These are phyloP conservation scores for Pharnaceum exiguum DNA, from an alignment of 148 eudicot species.

Conservation along the genomic window DNA sequence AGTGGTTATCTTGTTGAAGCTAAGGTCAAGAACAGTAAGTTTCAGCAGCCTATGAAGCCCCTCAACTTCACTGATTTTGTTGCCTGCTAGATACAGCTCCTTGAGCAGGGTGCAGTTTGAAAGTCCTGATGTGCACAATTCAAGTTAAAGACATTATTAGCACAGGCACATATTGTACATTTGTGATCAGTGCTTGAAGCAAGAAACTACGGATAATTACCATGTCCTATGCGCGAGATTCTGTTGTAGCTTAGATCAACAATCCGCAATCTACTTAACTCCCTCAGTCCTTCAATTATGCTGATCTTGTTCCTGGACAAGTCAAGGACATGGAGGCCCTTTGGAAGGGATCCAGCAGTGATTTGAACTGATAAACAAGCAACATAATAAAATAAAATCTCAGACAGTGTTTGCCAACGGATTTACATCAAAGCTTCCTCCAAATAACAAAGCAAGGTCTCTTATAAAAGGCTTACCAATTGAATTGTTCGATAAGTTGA, in stretches of 20 bases:
- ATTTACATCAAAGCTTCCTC: neutral
- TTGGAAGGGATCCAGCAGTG: conserved; percentile 75
- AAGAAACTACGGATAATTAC: conserved; percentile 25
- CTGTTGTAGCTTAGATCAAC: conserved; percentile 84
- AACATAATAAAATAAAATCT: conserved; percentile 9
- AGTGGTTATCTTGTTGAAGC: conserved; percentile 92
- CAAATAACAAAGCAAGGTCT: neutral
- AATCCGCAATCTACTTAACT: conserved; percentile 64
- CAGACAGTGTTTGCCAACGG: neutral
- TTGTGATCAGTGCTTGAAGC: neutral
- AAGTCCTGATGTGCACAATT: conserved; percentile 45
- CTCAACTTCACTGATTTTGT: conserved; percentile 86
- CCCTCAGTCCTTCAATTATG: conserved; percentile 82
- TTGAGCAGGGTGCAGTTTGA: conserved; percentile 71
- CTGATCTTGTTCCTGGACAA: conserved; percentile 79
- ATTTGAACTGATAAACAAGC: conserved; percentile 51
- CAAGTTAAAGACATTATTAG: neutral
- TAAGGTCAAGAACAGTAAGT: conserved; percentile 67
- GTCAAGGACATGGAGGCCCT: conserved; percentile 79
- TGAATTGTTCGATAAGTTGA: conserved; percentile 79
- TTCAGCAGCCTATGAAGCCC: conserved; percentile 85
- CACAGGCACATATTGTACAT: neutral
- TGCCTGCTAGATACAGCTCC: conserved; percentile 81
- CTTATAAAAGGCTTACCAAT: conserved; percentile 40
- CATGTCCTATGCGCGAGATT: conserved; percentile 83